Base-by-base conservation (phyloP, 1,284 basidiomycete species). In the Ceratobasidium sp. region DNA sequence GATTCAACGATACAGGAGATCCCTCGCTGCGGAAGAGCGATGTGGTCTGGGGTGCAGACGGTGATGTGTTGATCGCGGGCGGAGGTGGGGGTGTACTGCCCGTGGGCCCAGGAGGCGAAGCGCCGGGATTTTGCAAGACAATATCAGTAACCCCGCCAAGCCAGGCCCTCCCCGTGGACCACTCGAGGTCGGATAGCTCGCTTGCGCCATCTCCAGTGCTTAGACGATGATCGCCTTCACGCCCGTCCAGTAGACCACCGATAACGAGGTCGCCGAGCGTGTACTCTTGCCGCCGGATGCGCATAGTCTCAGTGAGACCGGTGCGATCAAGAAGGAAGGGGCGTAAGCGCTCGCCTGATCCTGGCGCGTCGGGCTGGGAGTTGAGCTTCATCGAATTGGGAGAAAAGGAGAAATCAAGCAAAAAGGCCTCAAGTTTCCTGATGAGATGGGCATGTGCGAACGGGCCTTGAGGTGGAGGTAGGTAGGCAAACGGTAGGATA, bases 351-450 rank as follows among this genome's bases (percentile, higher is more conserved):
- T 69, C 65, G 50, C 23, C n/a, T 21, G 65, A 69, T 4, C 10
- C 21, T 34, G 52, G 41, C 26, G 52, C 9, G 41, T 69, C 32
- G 28, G 65, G 36, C 18, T 55, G 46, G 34, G 62, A 67, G 23
- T 67, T 67, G 34, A 67, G 50, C 50, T 43, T 67, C 48, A 55
- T 67, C 32, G 48, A 48, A 26, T 48, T 43, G 1, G 62, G 62
- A 14, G 62, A 67, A n/a, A 41, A 67, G 62, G 62, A 67, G 26
- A 67, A 67, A 41, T 67, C 62, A 30, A 67, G 62, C 62, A 67
- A 55, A 30, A 67, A 67, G 48, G 62, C 62, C 48, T 67, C 62
- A 34, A 67, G 62, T 55, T 67, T 67, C 4, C 62, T 48, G 23
- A 67, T 67, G 32, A 67, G 50, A 30, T 67, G 62, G 46, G 62